Evolutionary conservation across 2,329 filamentous ascomycete genomes (phyloP).

Genomic region (Cytospora schulzeri): DNA sequence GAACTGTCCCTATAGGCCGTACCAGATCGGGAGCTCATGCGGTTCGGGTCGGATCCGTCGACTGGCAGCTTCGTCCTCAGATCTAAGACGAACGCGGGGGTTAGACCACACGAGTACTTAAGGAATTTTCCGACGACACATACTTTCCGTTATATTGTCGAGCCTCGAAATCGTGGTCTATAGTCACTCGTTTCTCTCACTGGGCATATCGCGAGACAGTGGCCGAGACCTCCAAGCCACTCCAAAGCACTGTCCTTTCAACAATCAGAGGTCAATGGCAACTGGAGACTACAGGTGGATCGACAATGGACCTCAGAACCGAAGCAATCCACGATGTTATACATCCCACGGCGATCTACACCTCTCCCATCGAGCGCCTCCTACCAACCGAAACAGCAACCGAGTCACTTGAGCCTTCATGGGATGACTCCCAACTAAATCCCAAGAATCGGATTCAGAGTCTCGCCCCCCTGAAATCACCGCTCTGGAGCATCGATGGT

Average conservation of each 20-base stretch:
- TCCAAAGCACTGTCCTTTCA: neutral
- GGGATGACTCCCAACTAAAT: slow-evolving; percentile 56
- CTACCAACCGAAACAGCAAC: neutral
- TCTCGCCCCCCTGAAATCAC: slow-evolving; percentile 45
- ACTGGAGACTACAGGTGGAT: neutral
- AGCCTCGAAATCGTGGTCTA: neutral
- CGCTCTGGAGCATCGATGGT: slow-evolving; percentile 62
- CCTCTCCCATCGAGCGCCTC: neutral
- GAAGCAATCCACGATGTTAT: slow-evolving; percentile 39
- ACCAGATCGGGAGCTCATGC: slow-evolving; percentile 4
- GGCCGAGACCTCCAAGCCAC: neutral
- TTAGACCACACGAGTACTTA: neutral
- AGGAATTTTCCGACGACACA: neutral
- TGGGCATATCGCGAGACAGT: neutral
- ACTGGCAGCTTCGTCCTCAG: slow-evolving; percentile 7
- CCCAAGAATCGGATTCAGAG: slow-evolving; percentile 64
- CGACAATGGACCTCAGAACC: slow-evolving; percentile 55
- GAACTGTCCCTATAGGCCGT: slow-evolving; percentile 9
- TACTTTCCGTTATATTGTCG: neutral
- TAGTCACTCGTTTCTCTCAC: neutral
- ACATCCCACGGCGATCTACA: neutral
- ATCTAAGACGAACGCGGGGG: slow-evolving; percentile 1
- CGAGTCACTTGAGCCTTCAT: slow-evolving; percentile 33
- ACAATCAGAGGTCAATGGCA: neutral
- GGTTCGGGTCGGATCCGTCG: slow-evolving; percentile 15